phyloP scores from a whole-genome alignment of 2,329 filamentous ascomycete genomes.

The Metarhizium rileyi region DNA sequence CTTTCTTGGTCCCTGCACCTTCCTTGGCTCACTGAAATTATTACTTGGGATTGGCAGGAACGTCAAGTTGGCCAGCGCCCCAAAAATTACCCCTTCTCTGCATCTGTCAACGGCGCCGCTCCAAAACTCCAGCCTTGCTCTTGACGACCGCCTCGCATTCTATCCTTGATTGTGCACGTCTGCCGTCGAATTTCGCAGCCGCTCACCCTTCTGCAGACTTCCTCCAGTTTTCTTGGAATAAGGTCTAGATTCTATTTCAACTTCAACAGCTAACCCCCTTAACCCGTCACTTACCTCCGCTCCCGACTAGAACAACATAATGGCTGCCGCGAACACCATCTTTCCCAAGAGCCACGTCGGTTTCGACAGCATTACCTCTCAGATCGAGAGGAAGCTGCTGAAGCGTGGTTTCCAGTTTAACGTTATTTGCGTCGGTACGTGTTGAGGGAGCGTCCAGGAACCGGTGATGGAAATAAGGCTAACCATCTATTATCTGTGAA shows the following conservation, averaged over 20 bases:
- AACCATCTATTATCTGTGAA: conserved; percentile 28
- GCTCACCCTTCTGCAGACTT: conserved; percentile 9
- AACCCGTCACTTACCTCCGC: background rate
- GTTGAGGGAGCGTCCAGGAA: conserved; percentile 5
- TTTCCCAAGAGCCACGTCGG: conserved; percentile 97
- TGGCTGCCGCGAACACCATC: conserved; percentile 61
- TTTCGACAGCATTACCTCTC: conserved; percentile 99
- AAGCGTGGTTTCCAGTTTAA: conserved; percentile 99
- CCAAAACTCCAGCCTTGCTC: conserved; percentile 6
- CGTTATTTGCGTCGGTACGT: conserved; percentile 96
- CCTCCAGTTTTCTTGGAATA: conserved; percentile 27
- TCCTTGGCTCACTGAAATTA: conserved; percentile 36
- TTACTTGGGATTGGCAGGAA: conserved; percentile 33
- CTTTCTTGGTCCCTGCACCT: conserved; percentile 31
- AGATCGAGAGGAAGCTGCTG: conserved; percentile 98
- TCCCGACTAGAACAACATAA: conserved; percentile 41
- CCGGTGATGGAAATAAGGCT: conserved; percentile 4
- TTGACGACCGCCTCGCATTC: conserved; percentile 3
- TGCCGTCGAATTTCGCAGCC: conserved; percentile 13
- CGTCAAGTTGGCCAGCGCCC: conserved; percentile 15
- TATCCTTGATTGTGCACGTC: conserved; percentile 5
- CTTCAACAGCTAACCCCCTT: conserved; percentile 15
- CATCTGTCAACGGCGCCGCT: conserved; percentile 2
- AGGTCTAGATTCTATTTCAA: conserved; percentile 14
- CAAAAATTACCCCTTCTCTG: conserved; percentile 29